Conservation (phyloP, 805 yeast species). For the Monosporozyma aquatica region DNA sequence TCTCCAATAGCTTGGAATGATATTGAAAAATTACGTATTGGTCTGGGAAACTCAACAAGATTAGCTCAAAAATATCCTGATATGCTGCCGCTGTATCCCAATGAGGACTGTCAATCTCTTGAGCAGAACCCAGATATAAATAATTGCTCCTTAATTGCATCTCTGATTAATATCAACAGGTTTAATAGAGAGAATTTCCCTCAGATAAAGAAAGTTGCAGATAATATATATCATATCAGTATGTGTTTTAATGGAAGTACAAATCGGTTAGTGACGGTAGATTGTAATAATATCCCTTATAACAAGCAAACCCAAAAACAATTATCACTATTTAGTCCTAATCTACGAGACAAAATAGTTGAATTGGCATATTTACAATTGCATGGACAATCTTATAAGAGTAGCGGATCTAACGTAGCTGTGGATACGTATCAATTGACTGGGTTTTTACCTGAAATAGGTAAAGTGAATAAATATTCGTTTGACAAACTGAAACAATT, state of each 20-base stretch:
- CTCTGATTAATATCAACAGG: conserved; percentile 44
- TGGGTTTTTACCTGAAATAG: conserved; percentile 68
- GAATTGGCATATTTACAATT: conserved; percentile 69
- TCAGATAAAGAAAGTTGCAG: conserved; percentile 9
- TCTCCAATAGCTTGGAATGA: conserved; percentile 18
- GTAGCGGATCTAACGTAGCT: conserved; percentile 69
- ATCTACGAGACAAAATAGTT: conserved; percentile 31
- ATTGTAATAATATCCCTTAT: conserved; percentile 17
- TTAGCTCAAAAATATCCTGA: conserved; percentile 8
- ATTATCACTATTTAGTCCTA: conserved; percentile 13
- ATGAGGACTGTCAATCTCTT: conserved; percentile 9
- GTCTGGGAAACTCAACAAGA: conserved; percentile 1
- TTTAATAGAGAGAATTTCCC: conserved; percentile 11
- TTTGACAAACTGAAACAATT: conserved; percentile 18
- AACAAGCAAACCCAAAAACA: conserved; percentile 8
- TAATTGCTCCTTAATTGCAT: conserved; percentile 71
- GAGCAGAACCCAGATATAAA: conserved; percentile 27
- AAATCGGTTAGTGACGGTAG: conserved; percentile 19
- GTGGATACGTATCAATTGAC: conserved; percentile 54
- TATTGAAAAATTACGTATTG: background rate
- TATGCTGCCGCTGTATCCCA: conserved; percentile 2
- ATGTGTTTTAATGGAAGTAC: conserved; percentile 24
- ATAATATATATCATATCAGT: conserved; percentile 13
- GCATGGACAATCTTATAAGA: conserved; percentile 48
- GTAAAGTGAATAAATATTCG: conserved; percentile 29